A percentile compares a stretch with the other conserved stretches of the same genome.
phyloP scores from a whole-genome alignment of 257 asterid species.

The Capsicum pubescens region DNA sequence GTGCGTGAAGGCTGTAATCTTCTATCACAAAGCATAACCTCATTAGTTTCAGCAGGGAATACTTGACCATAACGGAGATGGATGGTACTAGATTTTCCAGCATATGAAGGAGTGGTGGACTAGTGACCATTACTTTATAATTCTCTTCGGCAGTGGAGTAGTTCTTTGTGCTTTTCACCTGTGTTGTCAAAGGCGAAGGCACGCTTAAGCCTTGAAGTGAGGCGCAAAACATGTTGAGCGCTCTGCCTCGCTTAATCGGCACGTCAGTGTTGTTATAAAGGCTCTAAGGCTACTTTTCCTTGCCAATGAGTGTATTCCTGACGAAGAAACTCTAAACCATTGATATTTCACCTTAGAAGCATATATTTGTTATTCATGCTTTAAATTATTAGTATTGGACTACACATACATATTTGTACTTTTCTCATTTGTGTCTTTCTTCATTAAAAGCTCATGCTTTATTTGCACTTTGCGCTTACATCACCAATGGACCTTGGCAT shows the following conservation, averaged over 20 bases:
- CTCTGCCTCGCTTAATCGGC: background rate
- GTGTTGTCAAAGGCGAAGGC: constrained; percentile 3
- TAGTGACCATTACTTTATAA: background rate
- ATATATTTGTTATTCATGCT: background rate
- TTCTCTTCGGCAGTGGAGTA: background rate
- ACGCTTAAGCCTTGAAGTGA: background rate
- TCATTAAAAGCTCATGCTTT: background rate
- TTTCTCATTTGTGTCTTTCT: background rate
- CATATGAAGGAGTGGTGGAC: background rate
- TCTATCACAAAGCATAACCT: background rate
- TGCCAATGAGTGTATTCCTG: background rate
- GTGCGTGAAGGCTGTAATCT: constrained; percentile 6
- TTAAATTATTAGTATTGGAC: background rate
- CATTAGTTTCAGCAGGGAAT: background rate
- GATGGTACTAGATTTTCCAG: background rate
- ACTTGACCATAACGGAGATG: background rate
- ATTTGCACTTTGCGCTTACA: too few species aligned
- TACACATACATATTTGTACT: background rate
- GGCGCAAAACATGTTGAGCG: background rate
- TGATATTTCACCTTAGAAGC: background rate
- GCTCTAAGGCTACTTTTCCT: background rate
- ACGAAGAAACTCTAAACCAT: background rate
- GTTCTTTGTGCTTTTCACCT: background rate
- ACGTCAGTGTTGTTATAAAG: background rate
- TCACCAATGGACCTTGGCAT: background rate